Conservation (phyloP, 176 grass and related monocot species). For the Avena atlantica region DNA sequence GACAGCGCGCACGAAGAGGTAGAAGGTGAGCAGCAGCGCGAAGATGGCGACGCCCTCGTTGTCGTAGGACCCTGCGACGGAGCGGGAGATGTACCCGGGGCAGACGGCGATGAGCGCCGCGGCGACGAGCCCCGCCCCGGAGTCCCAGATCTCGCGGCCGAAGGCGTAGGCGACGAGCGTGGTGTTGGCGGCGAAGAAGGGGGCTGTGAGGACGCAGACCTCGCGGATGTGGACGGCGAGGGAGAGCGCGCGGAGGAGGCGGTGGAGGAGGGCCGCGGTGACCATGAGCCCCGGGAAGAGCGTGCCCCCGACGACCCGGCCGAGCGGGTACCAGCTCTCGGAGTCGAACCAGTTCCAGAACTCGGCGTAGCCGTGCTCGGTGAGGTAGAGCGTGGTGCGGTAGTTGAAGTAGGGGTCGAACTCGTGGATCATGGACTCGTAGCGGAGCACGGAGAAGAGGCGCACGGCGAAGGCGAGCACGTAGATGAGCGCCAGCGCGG, state of each 20-base stretch:
- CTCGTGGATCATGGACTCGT: conserved; percentile 99
- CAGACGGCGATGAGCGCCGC: conserved; percentile 92
- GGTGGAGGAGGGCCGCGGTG: conserved; percentile 85
- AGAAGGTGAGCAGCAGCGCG: conserved; percentile 96
- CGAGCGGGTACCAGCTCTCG: conserved; percentile 99
- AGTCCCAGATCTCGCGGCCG: conserved; percentile 99
- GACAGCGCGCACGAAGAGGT: conserved; percentile 95
- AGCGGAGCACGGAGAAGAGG: conserved; percentile 97
- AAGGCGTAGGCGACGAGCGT: conserved; percentile 97
- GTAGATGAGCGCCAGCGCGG: conserved; percentile 90
- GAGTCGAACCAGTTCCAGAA: conserved; percentile 99
- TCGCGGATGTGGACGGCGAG: conserved; percentile 94
- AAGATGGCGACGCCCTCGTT: conserved; percentile 98
- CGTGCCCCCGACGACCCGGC: conserved; percentile 90
- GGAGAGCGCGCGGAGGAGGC: conserved; percentile 77
- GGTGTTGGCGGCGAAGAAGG: conserved; percentile 98
- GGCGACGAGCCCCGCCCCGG: conserved; percentile 79
- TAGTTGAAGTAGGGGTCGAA: conserved; percentile 99
- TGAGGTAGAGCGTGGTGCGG: conserved; percentile 96
- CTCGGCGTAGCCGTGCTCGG: conserved; percentile 73
- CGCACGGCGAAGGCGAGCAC: conserved; percentile 91
- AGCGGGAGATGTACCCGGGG: conserved; percentile 97
- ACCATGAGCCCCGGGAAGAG: conserved; percentile 97
- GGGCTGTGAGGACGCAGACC: conserved; percentile 96
- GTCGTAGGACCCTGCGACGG: conserved; percentile 88